These are phyloP conservation scores for Metschnikowia arizonensis DNA, from an alignment of 805 yeast species.

Conservation along the genomic window DNA sequence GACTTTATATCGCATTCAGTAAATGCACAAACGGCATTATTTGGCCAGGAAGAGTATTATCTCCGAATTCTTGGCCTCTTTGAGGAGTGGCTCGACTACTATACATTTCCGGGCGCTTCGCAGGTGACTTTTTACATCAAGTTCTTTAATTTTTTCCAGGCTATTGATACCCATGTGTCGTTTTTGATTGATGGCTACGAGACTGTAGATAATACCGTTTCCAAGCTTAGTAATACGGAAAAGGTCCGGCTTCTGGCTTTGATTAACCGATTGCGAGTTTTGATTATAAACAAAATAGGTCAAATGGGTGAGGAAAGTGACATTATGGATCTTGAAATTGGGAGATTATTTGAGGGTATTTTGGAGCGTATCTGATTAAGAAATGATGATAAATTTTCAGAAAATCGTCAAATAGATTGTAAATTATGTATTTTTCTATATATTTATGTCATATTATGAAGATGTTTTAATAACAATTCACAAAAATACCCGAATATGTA, in stretches of 20 bases:
- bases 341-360: constrained; percentile 38
- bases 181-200: constrained; percentile 30
- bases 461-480: too few species aligned
- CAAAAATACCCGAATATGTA: too few species aligned
- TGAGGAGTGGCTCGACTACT: constrained; percentile 51
- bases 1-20: constrained; percentile 64
- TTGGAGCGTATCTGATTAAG: constrained; percentile 34
- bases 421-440: too few species aligned
- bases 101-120: constrained; percentile 17
- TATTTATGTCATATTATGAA: too few species aligned
- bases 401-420: too few species aligned
- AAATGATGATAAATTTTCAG: too few species aligned
- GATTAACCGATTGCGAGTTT: constrained; percentile 48
- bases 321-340: constrained; percentile 33
- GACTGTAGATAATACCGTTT: not conserved
- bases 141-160: constrained; percentile 35
- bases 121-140: constrained; percentile 7
- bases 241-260: constrained; percentile 49
- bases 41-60: constrained; percentile 62
- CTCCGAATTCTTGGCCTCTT: constrained; percentile 63
- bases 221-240: constrained; percentile 45
- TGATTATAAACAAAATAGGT: constrained; percentile 29
- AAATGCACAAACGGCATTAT: constrained; percentile 23
- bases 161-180: constrained; percentile 26
- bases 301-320: constrained; percentile 12